These are phyloP conservation scores for Gossypium schwendimanii DNA, from an alignment of 441 rosid genomes.

Conservation along the genomic window DNA sequence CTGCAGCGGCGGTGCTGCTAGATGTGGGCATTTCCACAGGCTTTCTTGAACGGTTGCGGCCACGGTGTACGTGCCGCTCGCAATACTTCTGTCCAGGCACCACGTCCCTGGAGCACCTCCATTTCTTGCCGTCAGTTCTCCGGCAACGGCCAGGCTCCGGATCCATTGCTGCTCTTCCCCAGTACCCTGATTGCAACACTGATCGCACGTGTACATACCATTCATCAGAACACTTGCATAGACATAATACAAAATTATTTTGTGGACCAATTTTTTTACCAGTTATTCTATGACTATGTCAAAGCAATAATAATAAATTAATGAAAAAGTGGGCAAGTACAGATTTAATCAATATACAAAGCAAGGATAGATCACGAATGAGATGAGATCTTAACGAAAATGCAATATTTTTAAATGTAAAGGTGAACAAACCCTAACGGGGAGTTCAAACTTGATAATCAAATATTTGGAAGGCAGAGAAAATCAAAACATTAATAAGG, in stretches of 20 bases:
- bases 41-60: conserved; percentile 99
- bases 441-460: too few relatives aligned
- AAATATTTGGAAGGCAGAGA: background rate
- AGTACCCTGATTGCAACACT: conserved; percentile 62
- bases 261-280: background rate
- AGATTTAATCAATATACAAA: background rate
- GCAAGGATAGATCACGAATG: background rate
- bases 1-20: conserved; percentile 10
- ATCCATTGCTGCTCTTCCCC: conserved; percentile 82
- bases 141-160: conserved; percentile 95
- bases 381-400: background rate
- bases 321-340: background rate
- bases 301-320: too few relatives aligned
- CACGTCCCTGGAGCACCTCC: conserved; percentile 96
- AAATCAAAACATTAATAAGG: background rate
- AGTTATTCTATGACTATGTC: too few relatives aligned
- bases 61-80: conserved; percentile 98
- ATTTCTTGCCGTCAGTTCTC: conserved; percentile 93
- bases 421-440: background rate
- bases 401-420: background rate
- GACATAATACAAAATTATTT: too few relatives aligned
- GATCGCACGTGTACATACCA: background rate
- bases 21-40: conserved; percentile 89
- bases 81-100: conserved; percentile 90
- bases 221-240: background rate